Evolutionary conservation across 208 protist species (phyloP).

Genomic region (Trichomonas gallinae): DNA sequence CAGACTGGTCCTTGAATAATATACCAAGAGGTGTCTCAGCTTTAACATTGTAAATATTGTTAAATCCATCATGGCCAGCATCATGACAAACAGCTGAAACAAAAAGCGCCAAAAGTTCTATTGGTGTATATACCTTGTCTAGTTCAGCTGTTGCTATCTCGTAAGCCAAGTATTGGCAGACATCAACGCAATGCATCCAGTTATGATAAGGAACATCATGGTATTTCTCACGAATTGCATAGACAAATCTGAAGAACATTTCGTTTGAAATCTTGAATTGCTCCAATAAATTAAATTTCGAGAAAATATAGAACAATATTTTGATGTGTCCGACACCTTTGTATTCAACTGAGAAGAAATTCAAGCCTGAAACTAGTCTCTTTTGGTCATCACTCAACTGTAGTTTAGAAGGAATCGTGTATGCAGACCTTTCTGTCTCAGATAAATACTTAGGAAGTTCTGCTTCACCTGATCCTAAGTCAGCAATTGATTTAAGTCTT

Average conservation of each 20-base stretch:
- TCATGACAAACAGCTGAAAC: constrained; percentile 77
- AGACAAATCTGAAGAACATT: constrained; percentile 9
- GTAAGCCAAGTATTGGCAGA: constrained; percentile 45
- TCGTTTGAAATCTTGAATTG: constrained; percentile 19
- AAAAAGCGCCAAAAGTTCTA: constrained; percentile 64
- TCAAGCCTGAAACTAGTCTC: not conserved
- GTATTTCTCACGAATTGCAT: constrained; percentile 14
- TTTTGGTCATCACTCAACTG: not conserved
- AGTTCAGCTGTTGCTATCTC: constrained; percentile 41
- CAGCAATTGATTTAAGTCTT: not conserved
- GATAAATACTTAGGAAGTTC: not conserved
- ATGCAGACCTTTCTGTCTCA: not conserved
- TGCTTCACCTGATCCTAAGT: not conserved
- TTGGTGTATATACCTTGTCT: constrained; percentile 38
- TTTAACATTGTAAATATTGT: constrained; percentile 79
- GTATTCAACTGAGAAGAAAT: not conserved
- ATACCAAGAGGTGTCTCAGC: constrained; percentile 64
- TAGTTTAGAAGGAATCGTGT: not conserved
- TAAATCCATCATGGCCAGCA: constrained; percentile 81
- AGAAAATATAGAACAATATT: not conserved
- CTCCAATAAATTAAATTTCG: constrained; percentile 20
- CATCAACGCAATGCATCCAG: constrained; percentile 51
- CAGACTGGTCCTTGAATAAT: constrained; percentile 48
- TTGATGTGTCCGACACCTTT: not conserved
- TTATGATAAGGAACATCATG: constrained; percentile 55